Evolutionary conservation across 2,329 filamentous ascomycete genomes (phyloP).

Genomic region (Sporothrix inflata): DNA sequence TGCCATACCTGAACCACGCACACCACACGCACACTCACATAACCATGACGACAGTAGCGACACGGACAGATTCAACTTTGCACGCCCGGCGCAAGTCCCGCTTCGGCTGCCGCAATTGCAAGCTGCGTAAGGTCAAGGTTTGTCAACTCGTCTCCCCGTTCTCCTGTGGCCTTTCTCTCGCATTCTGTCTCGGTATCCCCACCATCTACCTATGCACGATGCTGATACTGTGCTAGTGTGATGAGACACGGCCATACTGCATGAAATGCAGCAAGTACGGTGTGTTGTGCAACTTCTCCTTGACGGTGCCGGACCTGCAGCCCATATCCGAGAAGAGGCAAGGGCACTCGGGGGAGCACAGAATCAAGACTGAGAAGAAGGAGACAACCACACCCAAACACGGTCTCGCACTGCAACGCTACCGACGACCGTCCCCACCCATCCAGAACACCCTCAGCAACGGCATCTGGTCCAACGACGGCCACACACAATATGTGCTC

Average conservation of each 20-base stretch:
- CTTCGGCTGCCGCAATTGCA: conserved; percentile 54
- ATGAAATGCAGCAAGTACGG: conserved; percentile 48
- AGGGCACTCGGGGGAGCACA: neutral
- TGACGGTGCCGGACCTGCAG: conserved; percentile 45
- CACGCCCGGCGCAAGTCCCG: conserved; percentile 18
- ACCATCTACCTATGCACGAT: neutral
- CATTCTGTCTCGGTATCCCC: neutral
- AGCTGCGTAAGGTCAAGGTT: conserved; percentile 55
- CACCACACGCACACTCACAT: neutral
- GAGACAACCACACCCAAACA: neutral
- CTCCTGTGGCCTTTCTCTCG: neutral
- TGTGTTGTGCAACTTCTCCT: conserved; percentile 49
- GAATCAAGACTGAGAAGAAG: neutral
- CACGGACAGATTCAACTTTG: neutral
- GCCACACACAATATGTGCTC: neutral
- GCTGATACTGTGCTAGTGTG: conserved; percentile 44
- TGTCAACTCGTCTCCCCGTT: neutral
- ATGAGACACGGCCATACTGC: conserved; percentile 51
- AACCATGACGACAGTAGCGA: neutral
- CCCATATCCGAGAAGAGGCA: conserved; percentile 36
- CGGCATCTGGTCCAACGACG: conserved; percentile 43
- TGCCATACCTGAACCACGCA: neutral
- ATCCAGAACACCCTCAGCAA: neutral
- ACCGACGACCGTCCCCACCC: neutral
- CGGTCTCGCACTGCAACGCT: neutral